Conservation (phyloP, 1,139 yeast genomes). For the Sugiyamaella castrensis region DNA sequence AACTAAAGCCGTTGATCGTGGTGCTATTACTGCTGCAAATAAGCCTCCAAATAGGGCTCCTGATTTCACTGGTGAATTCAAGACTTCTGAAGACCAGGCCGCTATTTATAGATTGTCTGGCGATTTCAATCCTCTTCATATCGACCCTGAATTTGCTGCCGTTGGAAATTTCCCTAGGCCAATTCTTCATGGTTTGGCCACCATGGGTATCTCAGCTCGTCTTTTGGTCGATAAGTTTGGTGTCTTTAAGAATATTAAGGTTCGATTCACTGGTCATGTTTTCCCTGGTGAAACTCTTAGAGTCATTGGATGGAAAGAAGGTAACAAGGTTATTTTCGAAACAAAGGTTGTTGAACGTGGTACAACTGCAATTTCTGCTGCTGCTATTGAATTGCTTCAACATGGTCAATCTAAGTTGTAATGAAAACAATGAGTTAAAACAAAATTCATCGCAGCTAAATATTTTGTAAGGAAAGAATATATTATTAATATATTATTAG, state of each 20-base stretch:
- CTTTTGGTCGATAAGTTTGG: slow-evolving; percentile 78
- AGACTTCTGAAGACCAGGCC: slow-evolving; percentile 75
- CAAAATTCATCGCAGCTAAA: too few species aligned
- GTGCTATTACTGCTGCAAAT: slow-evolving; percentile 62
- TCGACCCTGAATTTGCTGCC: slow-evolving; percentile 87
- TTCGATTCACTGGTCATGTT: slow-evolving; percentile 86
- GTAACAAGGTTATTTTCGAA: slow-evolving; percentile 72
- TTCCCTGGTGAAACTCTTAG: slow-evolving; percentile 94
- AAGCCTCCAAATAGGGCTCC: slow-evolving; percentile 64
- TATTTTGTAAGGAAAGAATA: too few species aligned
- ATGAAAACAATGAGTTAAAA: slow-evolving; percentile 4
- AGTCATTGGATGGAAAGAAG: slow-evolving; percentile 81
- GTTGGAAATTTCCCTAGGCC: slow-evolving; percentile 86
- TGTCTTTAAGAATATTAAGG: slow-evolving; percentile 79
- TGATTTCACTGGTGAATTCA: slow-evolving; percentile 59
- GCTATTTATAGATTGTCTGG: slow-evolving; percentile 90
- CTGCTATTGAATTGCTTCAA: slow-evolving; percentile 66
- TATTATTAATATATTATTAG: too few species aligned
- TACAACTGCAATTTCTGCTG: slow-evolving; percentile 77
- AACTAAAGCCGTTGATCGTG: slow-evolving; percentile 55
- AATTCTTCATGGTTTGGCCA: slow-evolving; percentile 88
- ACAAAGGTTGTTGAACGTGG: slow-evolving; percentile 79
- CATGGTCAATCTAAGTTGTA: slow-evolving; percentile 29
- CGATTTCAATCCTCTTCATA: slow-evolving; percentile 92
- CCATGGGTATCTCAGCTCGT: slow-evolving; percentile 80